Base-by-base conservation (phyloP, 495 filamentous ascomycete species). In the Durotheca rogersii region DNA sequence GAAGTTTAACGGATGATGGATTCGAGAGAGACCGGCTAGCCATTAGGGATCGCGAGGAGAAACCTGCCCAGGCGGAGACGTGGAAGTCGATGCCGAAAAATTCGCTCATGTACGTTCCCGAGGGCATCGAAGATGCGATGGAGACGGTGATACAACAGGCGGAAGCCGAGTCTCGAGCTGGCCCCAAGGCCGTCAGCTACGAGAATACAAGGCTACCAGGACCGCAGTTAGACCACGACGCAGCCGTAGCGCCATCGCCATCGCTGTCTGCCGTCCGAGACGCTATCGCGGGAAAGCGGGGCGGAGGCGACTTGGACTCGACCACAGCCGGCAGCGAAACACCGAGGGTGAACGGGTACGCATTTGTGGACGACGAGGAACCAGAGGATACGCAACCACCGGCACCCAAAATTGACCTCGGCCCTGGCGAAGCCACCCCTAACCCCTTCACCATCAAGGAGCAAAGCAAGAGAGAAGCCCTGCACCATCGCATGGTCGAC, bases 401-500 rank as follows among this genome's bases (percentile, higher is more conserved):
- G 10, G 29, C 41, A 0, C 62, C 70, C 6, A 43, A 62, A 1
- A 74, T 76, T 43, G 64, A 75, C 5, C 78, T 89, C 3, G 83
- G 81, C 4, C 72, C 68, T 6, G 79, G 74, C 15, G 83, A 89
- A 46, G 63, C 75, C 7, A 81, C 81, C 0, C 81, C 82, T 0
- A 90, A 91, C 46, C 91, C 91, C 1, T 98, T 98, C 65, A 80
- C 84, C 32, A 83, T 98, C 37, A 71, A 79, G 25, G 82, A 90
- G 57, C 81, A 84, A 27, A 82, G 88, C 48, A 83, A 79, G 62
- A 75, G 94, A 9, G 93, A 98, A 68, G 81, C 81, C 42, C 72
- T 96, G 9, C 93, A 94, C 68, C 82, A 92, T 62, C 82, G 85
- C 12, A 90, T 98, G 83, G 94, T 98, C 4, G 93, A 97, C 47